Conservation (phyloP, 1,284 basidiomycete genomes). For the Fereydounia khargensis region DNA sequence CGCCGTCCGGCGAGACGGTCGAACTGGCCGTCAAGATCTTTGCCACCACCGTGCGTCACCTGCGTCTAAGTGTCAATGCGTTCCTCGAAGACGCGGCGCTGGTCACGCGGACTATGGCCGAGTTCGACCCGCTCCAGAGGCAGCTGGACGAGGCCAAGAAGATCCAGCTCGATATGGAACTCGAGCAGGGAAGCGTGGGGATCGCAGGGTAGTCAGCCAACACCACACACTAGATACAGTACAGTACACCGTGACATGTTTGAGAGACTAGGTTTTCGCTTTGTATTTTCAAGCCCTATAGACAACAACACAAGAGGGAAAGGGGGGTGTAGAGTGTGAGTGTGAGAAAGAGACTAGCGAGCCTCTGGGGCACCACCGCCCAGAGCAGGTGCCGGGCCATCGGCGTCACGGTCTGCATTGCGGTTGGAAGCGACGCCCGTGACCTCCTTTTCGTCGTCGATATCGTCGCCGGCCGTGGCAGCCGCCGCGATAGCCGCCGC, state of each 20-base stretch:
- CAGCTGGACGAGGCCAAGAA: constrained; percentile 17
- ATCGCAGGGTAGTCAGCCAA: constrained; percentile 20
- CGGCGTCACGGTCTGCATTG: constrained; percentile 5
- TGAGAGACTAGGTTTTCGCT: too few relatives aligned
- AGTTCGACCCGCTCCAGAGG: constrained; percentile 25
- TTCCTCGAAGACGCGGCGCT: constrained; percentile 41
- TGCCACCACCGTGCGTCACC: constrained; percentile 43
- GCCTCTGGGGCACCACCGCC: constrained; percentile 20
- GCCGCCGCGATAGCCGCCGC: constrained; percentile 40
- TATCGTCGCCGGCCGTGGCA: constrained; percentile 40
- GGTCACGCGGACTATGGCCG: constrained; percentile 38
- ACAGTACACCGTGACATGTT: too few relatives aligned
- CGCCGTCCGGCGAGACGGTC: constrained; percentile 2
- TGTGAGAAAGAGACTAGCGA: constrained; percentile 6
- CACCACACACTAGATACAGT: too few relatives aligned
- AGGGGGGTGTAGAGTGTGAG: neutral
- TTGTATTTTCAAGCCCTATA: too few relatives aligned
- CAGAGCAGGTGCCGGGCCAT: constrained; percentile 2
- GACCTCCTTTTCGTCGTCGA: constrained; percentile 33
- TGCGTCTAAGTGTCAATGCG: constrained; percentile 41
- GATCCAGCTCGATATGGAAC: constrained; percentile 19
- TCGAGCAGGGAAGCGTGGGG: constrained; percentile 43
- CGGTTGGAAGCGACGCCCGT: constrained; percentile 19
- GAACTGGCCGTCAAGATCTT: constrained; percentile 33
- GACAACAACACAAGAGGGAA: too few relatives aligned